Percentiles rank a stretch among this genome's conserved stretches.
These are phyloP conservation scores for Brassica rapa DNA, from an alignment of 345 rosid genomes.

Conservation along the genomic window DNA sequence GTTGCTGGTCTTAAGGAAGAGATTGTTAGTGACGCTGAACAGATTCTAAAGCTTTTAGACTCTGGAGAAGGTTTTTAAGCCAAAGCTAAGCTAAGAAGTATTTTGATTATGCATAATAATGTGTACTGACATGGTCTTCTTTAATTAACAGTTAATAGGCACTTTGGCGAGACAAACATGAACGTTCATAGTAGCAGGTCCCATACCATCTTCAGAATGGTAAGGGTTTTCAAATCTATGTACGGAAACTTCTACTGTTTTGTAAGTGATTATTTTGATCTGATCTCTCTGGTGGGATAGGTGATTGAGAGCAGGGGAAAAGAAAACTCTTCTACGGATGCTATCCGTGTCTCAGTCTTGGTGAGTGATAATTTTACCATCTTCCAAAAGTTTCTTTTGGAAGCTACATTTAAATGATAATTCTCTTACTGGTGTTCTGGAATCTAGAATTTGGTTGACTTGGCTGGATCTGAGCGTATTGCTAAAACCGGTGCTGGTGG, in stretches of 20 bases:
- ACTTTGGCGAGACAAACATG: constrained; percentile 97
- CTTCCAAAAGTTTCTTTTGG: constrained; percentile 10
- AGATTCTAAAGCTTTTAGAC: constrained; percentile 76
- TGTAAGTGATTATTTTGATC: background rate
- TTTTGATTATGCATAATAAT: background rate
- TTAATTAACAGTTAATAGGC: constrained; percentile 67
- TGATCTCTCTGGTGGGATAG: constrained; percentile 44
- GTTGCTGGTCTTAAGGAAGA: constrained; percentile 89
- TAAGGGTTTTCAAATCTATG: constrained; percentile 34
- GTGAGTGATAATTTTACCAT: constrained; percentile 45
- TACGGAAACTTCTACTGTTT: background rate
- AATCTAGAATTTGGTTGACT: constrained; percentile 83
- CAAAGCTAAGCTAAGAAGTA: constrained; percentile 5
- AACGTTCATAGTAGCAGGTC: constrained; percentile 94
- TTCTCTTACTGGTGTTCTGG: constrained; percentile 13
- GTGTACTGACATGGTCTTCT: background rate
- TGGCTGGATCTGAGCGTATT: constrained; percentile 92
- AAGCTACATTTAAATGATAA: background rate
- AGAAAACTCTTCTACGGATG: constrained; percentile 54
- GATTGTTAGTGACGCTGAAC: constrained; percentile 76
- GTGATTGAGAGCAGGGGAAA: constrained; percentile 89
- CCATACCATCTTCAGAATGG: constrained; percentile 97
- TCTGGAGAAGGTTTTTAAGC: constrained; percentile 81
- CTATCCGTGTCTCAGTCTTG: constrained; percentile 86
- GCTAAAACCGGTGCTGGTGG: constrained; percentile 98